These are phyloP conservation scores for Entomophthora muscae DNA, from an alignment of 371 early-diverging fungal genomes.

Conservation along the genomic window DNA sequence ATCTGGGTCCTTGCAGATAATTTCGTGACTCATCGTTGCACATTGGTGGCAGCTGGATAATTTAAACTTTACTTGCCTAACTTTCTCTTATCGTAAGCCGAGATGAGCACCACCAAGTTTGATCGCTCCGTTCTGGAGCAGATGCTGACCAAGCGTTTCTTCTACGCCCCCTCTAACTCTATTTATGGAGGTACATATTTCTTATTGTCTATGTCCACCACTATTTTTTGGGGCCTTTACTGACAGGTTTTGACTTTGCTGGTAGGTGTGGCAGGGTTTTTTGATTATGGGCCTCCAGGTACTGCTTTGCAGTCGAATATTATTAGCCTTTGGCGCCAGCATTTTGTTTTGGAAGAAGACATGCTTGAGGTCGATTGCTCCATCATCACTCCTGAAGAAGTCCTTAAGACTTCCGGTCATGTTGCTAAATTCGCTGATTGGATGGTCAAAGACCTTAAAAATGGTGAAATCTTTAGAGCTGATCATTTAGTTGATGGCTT, in stretches of 20 bases:
- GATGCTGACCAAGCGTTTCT: slow-evolving; percentile 81
- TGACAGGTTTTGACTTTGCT: no score
- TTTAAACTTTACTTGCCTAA: no score
- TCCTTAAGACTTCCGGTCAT: slow-evolving; percentile 98
- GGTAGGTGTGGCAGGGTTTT: slow-evolving; percentile 94
- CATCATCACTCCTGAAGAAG: slow-evolving; percentile 93
- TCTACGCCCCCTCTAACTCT: slow-evolving; percentile 85
- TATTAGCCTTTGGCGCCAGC: slow-evolving; percentile 80
- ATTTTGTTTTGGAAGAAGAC: slow-evolving; percentile 97
- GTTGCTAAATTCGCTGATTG: slow-evolving; percentile 99
- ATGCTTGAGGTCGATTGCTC: slow-evolving; percentile 98
- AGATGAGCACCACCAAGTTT: slow-evolving; percentile 14
- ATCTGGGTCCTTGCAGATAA: no score
- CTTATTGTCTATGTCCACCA: no score
- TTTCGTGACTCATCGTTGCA: no score
- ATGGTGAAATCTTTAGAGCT: slow-evolving; percentile 93
- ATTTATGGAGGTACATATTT: slow-evolving; percentile 73
- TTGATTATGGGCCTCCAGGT: slow-evolving; percentile 97
- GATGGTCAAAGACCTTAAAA: slow-evolving; percentile 90
- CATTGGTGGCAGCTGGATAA: no score
- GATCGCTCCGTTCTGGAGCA: slow-evolving; percentile 44
- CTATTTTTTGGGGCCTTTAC: no score
- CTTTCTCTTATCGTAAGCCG: no score
- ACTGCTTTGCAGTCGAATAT: slow-evolving; percentile 93
- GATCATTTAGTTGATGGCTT: slow-evolving; percentile 96